phyloP scores from a whole-genome alignment of 495 filamentous ascomycete species.

The Neurospora sp. region DNA sequence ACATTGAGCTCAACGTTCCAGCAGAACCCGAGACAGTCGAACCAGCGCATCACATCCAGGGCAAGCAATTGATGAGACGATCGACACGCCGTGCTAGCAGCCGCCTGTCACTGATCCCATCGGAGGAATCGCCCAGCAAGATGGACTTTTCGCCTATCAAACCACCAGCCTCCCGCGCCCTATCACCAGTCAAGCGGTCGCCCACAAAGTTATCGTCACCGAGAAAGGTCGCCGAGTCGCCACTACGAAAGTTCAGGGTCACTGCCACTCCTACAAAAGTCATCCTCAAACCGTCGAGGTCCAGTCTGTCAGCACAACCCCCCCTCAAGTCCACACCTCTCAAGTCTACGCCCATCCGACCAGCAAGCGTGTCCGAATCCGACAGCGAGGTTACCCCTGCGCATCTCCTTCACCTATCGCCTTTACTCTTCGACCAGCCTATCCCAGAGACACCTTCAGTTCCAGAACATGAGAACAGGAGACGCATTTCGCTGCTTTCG shows the following conservation, averaged over 20 bases:
- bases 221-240: slow-evolving; percentile 18
- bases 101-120: slow-evolving; percentile 18
- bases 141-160: slow-evolving; percentile 12
- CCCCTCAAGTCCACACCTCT: slow-evolving; percentile 14
- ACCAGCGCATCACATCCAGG: slow-evolving; percentile 8
- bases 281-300: slow-evolving; percentile 16
- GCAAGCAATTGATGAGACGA: slow-evolving; percentile 11
- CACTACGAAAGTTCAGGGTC: slow-evolving; percentile 14
- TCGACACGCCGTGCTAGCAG: slow-evolving; percentile 19
- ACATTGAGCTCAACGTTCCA: slow-evolving; percentile 12
- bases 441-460: slow-evolving; percentile 5
- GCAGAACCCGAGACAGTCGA: slow-evolving; percentile 7
- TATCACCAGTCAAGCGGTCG: slow-evolving; percentile 16
- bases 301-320: slow-evolving; percentile 5
- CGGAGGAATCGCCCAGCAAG: slow-evolving; percentile 15
- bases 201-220: slow-evolving; percentile 7
- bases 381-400: neutral
- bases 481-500: slow-evolving; percentile 18
- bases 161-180: neutral
- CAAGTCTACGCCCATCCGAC: neutral
- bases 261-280: slow-evolving; percentile 20
- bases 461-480: slow-evolving; percentile 17
- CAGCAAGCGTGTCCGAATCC: neutral
- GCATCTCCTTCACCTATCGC: slow-evolving; percentile 2
- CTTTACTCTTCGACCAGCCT: slow-evolving; percentile 25